phyloP scores from a whole-genome alignment of 2,329 filamentous ascomycete species.

The Didymella lethalis region DNA sequence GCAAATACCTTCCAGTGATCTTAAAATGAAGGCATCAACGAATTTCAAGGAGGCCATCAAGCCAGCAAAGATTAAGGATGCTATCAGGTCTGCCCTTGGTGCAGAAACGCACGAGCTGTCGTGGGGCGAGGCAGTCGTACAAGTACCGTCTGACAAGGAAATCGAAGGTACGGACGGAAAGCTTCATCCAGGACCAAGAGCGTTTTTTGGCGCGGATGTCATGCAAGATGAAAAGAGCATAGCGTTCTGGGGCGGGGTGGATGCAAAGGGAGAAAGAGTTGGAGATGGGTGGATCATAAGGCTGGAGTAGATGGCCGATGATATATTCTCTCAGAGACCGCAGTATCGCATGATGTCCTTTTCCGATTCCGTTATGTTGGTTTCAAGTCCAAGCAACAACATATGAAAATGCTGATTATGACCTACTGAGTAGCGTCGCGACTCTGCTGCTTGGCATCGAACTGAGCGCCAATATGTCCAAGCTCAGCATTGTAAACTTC shows the following conservation, averaged over 20 bases:
- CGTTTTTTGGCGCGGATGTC: slow-evolving; percentile 53
- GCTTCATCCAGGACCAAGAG: slow-evolving; percentile 55
- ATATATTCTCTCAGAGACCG: too few relatives aligned
- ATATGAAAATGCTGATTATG: too few relatives aligned
- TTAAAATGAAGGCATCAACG: slow-evolving; percentile 34
- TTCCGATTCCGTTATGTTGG: too few relatives aligned
- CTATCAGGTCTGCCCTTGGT: slow-evolving; percentile 52
- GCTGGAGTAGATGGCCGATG: slow-evolving; percentile 35
- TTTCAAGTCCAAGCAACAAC: too few relatives aligned
- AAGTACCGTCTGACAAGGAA: slow-evolving; percentile 42
- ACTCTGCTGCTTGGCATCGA: too few relatives aligned
- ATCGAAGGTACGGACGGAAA: slow-evolving; percentile 51
- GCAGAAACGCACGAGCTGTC: slow-evolving; percentile 51
- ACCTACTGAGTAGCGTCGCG: too few relatives aligned
- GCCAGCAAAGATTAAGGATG: slow-evolving; percentile 56
- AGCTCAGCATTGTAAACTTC: too few relatives aligned
- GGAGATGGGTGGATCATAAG: slow-evolving; percentile 57
- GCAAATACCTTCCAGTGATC: slow-evolving; percentile 52
- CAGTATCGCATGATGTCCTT: too few relatives aligned
- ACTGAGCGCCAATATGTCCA: too few relatives aligned
- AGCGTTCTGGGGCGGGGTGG: slow-evolving; percentile 55
- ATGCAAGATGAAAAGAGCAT: slow-evolving; percentile 48
- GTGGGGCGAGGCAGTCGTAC: slow-evolving; percentile 55
- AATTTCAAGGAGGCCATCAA: slow-evolving; percentile 46
- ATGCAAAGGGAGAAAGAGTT: slow-evolving; percentile 54